A percentile compares a stretch with the other conserved stretches of the same genome.
These are phyloP conservation scores for Capronia americana DNA, from an alignment of 2,329 filamentous ascomycete species.

Conservation along the genomic window DNA sequence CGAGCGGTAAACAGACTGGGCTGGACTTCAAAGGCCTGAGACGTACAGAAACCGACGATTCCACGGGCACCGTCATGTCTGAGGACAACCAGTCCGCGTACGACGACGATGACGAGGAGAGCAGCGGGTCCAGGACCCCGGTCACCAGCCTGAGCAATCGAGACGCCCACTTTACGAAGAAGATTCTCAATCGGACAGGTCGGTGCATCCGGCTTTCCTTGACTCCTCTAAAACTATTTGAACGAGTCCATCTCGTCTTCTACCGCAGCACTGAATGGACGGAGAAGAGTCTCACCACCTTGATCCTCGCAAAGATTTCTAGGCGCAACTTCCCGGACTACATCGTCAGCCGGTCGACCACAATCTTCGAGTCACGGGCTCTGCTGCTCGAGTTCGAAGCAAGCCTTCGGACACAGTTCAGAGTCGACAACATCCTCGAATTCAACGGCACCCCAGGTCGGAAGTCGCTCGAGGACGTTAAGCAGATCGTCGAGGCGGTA, in stretches of 20 bases:
- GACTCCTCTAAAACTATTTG: conserved; percentile 78
- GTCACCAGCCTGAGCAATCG: conserved; percentile 61
- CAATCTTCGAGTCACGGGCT: conserved; percentile 80
- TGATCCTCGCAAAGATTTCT: conserved; percentile 90
- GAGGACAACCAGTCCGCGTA: conserved; percentile 30
- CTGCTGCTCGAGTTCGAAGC: conserved; percentile 88
- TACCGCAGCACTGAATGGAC: conserved; percentile 97
- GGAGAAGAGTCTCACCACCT: conserved; percentile 92
- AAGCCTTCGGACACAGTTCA: conserved; percentile 79
- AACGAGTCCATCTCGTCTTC: conserved; percentile 93
- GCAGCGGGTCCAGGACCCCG: conserved; percentile 40
- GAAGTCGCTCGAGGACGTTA: conserved; percentile 69
- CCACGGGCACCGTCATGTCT: conserved; percentile 47
- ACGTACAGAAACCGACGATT: conserved; percentile 67
- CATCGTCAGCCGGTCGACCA: conserved; percentile 85
- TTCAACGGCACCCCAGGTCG: conserved; percentile 73
- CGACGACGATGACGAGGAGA: conserved; percentile 49
- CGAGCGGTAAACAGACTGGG: conserved; percentile 76
- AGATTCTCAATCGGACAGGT: conserved; percentile 78
- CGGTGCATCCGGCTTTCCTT: conserved; percentile 82
- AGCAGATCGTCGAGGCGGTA: conserved; percentile 74
- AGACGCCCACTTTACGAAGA: conserved; percentile 75
- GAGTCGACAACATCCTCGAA: conserved; percentile 82
- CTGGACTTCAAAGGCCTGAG: conserved; percentile 73
- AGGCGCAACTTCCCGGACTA: conserved; percentile 87